Evolutionary conservation across 139 green algal genomes (phyloP).

Genomic region (Chlorella sp.): DNA sequence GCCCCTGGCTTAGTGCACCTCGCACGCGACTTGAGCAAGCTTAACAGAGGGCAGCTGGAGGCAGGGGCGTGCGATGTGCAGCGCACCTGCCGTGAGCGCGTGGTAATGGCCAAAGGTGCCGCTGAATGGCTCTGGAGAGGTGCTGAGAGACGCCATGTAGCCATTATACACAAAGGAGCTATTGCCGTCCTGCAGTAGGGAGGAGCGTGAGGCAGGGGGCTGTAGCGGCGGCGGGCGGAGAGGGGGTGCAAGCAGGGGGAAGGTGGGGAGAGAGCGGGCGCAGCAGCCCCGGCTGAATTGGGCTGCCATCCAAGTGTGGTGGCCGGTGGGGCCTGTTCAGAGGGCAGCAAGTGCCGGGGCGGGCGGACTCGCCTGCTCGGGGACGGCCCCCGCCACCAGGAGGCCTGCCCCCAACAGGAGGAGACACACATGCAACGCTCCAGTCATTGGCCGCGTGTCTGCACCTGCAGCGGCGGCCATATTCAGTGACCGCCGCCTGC

Average conservation of each 20-base stretch:
- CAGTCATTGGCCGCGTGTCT: too few relatives aligned
- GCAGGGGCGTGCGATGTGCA: background rate
- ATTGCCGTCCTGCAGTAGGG: slow-evolving; percentile 5
- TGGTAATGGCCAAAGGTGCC: slow-evolving; percentile 6
- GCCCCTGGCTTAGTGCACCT: too few relatives aligned
- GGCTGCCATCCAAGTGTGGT: too few relatives aligned
- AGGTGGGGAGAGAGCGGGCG: too few relatives aligned
- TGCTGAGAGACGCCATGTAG: slow-evolving; percentile 10
- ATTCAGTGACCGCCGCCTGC: too few relatives aligned
- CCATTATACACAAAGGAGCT: background rate
- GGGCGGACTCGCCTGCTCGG: background rate
- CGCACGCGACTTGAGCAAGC: background rate
- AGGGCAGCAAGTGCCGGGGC: background rate
- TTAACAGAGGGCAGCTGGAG: background rate
- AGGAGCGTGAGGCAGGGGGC: background rate
- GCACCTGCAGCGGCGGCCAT: too few relatives aligned
- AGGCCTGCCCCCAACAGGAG: too few relatives aligned
- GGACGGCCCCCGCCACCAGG: background rate
- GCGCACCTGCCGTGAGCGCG: slow-evolving; percentile 1
- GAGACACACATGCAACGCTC: too few relatives aligned
- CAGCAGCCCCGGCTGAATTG: too few relatives aligned
- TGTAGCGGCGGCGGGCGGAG: background rate
- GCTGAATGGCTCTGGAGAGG: background rate
- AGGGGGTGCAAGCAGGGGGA: background rate
- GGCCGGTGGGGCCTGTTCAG: too few relatives aligned